These are phyloP conservation scores for Pseudogymnoascus sp. DNA, from an alignment of 2,329 filamentous ascomycete species.

Conservation along the genomic window DNA sequence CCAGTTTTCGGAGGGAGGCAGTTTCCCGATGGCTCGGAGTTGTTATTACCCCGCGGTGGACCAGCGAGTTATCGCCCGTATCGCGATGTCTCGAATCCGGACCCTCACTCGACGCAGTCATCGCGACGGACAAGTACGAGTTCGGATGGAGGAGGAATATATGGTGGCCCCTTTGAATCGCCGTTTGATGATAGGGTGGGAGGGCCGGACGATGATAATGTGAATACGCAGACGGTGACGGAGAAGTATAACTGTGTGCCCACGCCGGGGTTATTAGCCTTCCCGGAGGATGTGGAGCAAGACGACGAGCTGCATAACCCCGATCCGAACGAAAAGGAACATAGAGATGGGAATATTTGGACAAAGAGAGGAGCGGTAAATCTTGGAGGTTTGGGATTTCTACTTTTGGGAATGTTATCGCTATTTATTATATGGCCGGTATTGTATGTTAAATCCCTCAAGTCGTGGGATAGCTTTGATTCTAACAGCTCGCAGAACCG, in stretches of 20 bases:
- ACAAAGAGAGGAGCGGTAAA: conserved; percentile 57
- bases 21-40: conserved; percentile 18
- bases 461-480: neutral
- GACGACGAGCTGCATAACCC: conserved; percentile 67
- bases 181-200: conserved; percentile 52
- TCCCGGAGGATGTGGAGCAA: conserved; percentile 65
- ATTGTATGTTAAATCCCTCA: conserved; percentile 42
- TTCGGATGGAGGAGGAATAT: conserved; percentile 34
- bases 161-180: conserved; percentile 38
- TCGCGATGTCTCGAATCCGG: conserved; percentile 37
- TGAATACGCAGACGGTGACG: conserved; percentile 65
- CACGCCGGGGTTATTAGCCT: conserved; percentile 56
- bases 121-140: conserved; percentile 59
- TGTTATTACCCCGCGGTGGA: conserved; percentile 41
- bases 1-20: conserved; percentile 18
- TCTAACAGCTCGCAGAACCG: conserved; percentile 41
- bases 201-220: conserved; percentile 53
- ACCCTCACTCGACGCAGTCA: conserved; percentile 35
- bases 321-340: conserved; percentile 53
- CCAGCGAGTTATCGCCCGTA: conserved; percentile 31
- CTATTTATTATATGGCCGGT: conserved; percentile 64
- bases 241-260: conserved; percentile 68
- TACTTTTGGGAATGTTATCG: conserved; percentile 52
- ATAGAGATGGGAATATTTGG: conserved; percentile 56
- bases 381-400: conserved; percentile 51